Evolutionary conservation across 2,329 filamentous ascomycete genomes (phyloP), one percentile per base, ranked within the genome.

Genomic region (Aspergillus fructus): DNA sequence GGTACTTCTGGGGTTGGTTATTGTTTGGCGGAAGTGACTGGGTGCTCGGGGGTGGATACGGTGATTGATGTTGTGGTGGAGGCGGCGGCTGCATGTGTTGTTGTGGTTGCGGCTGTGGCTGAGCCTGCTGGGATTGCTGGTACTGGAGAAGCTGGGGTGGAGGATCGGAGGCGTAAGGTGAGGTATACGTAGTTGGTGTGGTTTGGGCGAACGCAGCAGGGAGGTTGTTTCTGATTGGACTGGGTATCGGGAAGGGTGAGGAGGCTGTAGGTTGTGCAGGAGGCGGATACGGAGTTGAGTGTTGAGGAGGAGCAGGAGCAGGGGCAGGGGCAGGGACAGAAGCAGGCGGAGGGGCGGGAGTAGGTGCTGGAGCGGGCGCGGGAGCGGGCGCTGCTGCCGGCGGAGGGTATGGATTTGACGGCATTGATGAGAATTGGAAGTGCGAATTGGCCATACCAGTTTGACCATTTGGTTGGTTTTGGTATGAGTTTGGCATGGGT

Each of bases 81-180:
- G 59, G 63, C 45, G 55, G 62, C 43, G 59, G 65, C 41, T 61
- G 63, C 42, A 62, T 62, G 56, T 64, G 67, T 41, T 66, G 60
- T 37, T 39, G 60, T 37, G 57, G 62, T 48, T 52, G 62, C 40
- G 58, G 63, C 39, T 62, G 63, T 24, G 60, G 58, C 55, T 65
- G 67, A 37, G 62, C 55, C 48, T 67, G 64, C 34, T 70, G 71
- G 45, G 67, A 60, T 58, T 72, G 69, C 45, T 70, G 70, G 47
- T 66, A 63, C 55, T 71, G 72, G 49, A 67, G 61, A 17, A 66
- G 62, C 49, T 70, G 70, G 23, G 72, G 67, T 24, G 74, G 66
- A 13, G 74, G 70, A 45, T 73, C 69, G 55, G 70, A 71, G 47
- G 74, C 70, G 60, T 78, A 77, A 33, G 75, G 75, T 24, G 75